Percentiles rank a stretch among this genome's conserved stretches.
Conservation (phyloP, 768 basidiomycete species). For the Wakefieldia striispora region DNA sequence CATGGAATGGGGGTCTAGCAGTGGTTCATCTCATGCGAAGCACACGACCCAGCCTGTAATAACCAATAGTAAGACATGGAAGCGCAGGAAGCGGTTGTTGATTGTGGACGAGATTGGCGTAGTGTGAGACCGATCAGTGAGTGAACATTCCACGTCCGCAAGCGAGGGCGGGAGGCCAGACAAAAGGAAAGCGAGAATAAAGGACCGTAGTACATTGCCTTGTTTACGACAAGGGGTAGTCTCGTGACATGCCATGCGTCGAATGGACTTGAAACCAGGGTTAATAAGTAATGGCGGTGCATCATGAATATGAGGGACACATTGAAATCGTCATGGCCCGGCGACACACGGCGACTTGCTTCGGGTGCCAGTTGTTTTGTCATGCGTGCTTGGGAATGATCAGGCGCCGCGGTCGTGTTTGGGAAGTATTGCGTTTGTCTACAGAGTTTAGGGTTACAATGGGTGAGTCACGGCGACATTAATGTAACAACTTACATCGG, state of each 20-base stretch:
- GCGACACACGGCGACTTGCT: neutral
- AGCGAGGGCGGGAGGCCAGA: neutral
- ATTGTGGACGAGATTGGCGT: conserved; percentile 23
- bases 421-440: no score
- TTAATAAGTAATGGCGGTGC: neutral
- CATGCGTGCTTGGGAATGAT: no score
- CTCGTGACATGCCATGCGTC: no score
- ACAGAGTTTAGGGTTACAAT: conserved; percentile 9
- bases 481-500: conserved; percentile 1
- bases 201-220: neutral
- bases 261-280: conserved; percentile 16
- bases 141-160: conserved; percentile 1
- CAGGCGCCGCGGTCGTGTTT: no score
- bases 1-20: conserved; percentile 6
- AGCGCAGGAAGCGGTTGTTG: conserved; percentile 16
- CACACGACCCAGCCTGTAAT: conserved; percentile 13
- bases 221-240: conserved; percentile 6
- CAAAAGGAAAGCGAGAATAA: neutral
- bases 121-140: conserved; percentile 21
- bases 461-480: conserved; percentile 19
- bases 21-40: conserved; percentile 19
- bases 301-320: neutral
- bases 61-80: conserved; percentile 17
- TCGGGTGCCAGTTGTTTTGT: no score
- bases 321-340: conserved; percentile 3